A percentile compares a stretch with the other conserved stretches of the same genome.
Evolutionary conservation across 768 basidiomycete genomes (phyloP).

Genomic region (Serendipita sp.): DNA sequence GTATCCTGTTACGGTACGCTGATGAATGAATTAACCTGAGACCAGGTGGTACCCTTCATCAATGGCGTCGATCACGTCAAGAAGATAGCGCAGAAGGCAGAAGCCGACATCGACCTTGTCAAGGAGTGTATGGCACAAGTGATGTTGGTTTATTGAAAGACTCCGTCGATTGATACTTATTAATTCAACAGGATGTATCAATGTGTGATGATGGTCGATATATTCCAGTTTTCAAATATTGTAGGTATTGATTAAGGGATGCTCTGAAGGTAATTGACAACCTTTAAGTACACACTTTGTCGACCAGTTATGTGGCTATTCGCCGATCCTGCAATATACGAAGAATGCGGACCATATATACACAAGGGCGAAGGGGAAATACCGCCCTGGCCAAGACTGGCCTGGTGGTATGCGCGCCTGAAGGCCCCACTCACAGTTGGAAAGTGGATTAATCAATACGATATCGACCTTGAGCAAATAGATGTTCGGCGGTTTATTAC

Average conservation of each 20-base stretch:
- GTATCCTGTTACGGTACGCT: not conserved
- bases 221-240: constrained; percentile 95
- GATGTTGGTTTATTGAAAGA: constrained; percentile 35
- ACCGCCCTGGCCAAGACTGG: constrained; percentile 75
- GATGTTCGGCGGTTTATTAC: constrained; percentile 90
- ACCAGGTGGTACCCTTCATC: constrained; percentile 58
- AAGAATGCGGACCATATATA: constrained; percentile 87
- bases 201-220: constrained; percentile 90
- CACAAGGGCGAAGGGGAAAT: constrained; percentile 33
- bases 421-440: constrained; percentile 67
- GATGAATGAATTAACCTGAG: constrained; percentile 2
- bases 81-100: constrained; percentile 79
- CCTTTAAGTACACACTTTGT: constrained; percentile 57
- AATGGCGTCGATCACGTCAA: constrained; percentile 86
- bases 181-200: constrained; percentile 71
- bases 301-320: constrained; percentile 79
- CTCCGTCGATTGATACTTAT: not conserved
- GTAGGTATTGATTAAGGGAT: not conserved
- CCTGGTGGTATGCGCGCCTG: constrained; percentile 74
- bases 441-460: constrained; percentile 73
- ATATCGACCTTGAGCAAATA: constrained; percentile 55
- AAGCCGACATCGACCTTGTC: constrained; percentile 69
- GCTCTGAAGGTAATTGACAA: not conserved
- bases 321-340: constrained; percentile 63
- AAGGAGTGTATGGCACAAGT: constrained; percentile 83